Conservation (phyloP, 345 rosid genomes). For the Citrus medica region DNA sequence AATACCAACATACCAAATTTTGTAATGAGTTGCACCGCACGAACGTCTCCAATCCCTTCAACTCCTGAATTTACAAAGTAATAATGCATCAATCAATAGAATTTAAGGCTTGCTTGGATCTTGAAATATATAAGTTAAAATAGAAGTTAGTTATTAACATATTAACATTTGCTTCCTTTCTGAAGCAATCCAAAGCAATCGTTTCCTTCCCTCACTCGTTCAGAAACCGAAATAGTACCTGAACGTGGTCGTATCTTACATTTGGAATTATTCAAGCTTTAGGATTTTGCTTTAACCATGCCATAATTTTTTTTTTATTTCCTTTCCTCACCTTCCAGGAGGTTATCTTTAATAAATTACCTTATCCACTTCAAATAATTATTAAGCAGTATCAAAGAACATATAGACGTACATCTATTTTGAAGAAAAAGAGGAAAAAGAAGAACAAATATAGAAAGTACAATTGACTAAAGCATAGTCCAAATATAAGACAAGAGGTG, state of each 20-base stretch:
- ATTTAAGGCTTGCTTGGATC: background rate
- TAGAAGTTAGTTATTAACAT: background rate
- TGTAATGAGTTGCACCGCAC: conserved; percentile 67
- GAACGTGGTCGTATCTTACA: background rate
- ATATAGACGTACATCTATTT: background rate
- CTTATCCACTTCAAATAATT: background rate
- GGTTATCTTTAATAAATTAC: background rate
- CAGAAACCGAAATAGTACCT: background rate
- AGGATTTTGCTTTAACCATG: background rate
- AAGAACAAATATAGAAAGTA: background rate
- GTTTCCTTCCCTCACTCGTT: background rate
- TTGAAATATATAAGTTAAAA: background rate
- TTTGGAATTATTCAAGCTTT: background rate
- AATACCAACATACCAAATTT: conserved; percentile 60
- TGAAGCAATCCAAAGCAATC: background rate
- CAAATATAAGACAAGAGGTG: background rate
- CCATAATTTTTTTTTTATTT: background rate
- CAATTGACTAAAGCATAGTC: background rate
- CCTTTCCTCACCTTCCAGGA: background rate
- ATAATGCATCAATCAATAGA: conserved; percentile 9
- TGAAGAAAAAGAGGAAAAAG: background rate
- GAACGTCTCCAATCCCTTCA: conserved; percentile 76
- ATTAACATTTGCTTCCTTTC: background rate
- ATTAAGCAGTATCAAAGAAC: background rate
- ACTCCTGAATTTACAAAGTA: conserved; percentile 57